Evolutionary conservation across 2,329 filamentous ascomycete species (phyloP), one percentile per base, ranked within the genome.

Genomic region (Colletotrichum camelliae): DNA sequence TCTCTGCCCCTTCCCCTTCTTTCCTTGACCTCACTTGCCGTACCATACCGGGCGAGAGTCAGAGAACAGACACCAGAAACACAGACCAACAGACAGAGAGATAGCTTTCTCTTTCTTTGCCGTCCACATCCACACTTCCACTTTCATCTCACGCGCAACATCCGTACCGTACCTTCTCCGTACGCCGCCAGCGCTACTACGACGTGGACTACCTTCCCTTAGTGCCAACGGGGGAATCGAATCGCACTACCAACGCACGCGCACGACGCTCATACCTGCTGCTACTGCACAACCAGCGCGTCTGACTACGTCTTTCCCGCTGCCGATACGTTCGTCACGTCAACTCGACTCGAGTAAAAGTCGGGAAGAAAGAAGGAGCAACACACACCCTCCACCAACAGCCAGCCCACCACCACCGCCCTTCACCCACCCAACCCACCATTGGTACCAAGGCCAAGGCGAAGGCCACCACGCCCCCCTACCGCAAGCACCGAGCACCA

Each of bases 391-490:
- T 35, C 37, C 57, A 60, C 57, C 57, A 60, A 60, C 21, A 27
- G 27, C 57, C 57, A n/a, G 57, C 57, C 58, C 72, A 37, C 18
- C 37, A 48, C 31, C 37, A 61, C 37, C 64, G 33, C 8, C 64
- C 7, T 10, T 21, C 72, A 39, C 58, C 31, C 48, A 65, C 71
- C 33, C 65, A 67, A 55, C 55, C 68, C 58, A 74, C 67, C 60
- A 52, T 69, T 27, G 35, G 70, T 27, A 68, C 55, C 55, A 21
- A 68, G 55, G 55, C 70, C 55, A 68, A 72, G 21, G 62, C 37
- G 37, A 39, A 39, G 37, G 37, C 70, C 39, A 52, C 70, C 64
- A 69, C 70, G 64, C 70, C 70, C 70, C 61, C 55, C 64, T 52
- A 68, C 70, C 57, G 57, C 71, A 43, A 35, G 33, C 60, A 35